Evolutionary conservation across 176 grass and related monocot genomes (phyloP).

Genomic region (Coix lacrymajobi): DNA sequence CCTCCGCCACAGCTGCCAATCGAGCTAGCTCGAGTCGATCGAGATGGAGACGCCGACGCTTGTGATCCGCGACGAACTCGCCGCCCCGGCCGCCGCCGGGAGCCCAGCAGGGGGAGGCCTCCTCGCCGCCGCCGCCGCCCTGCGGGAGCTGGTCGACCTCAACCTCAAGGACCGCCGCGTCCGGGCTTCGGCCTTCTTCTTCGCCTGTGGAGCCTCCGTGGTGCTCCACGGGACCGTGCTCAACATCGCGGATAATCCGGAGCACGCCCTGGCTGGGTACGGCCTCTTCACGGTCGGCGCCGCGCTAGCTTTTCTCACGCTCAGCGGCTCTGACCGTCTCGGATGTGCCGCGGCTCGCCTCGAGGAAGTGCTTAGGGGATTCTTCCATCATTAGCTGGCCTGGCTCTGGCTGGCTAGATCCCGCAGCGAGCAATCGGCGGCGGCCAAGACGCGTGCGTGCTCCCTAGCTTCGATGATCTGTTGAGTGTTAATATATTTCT

Average conservation of each 20-base stretch:
- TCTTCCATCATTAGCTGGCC: not conserved
- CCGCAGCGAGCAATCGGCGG: not conserved
- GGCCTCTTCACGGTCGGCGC: not conserved
- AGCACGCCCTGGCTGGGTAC: not conserved
- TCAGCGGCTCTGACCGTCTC: not conserved
- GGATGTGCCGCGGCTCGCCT: not conserved
- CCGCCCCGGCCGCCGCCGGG: not conserved
- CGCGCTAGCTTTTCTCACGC: not conserved
- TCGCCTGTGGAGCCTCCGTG: not conserved
- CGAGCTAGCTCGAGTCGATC: not conserved
- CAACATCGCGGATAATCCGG: not conserved
- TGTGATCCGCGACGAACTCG: not conserved
- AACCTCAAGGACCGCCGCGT: not conserved
- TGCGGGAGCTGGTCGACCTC: not conserved
- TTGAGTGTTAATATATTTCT: not conserved
- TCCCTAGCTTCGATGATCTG: not conserved
- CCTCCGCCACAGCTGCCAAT: not conserved
- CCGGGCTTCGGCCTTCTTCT: not conserved
- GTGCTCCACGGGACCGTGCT: not conserved
- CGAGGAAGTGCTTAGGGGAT: not conserved
- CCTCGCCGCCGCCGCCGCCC: not conserved
- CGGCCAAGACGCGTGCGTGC: not conserved
- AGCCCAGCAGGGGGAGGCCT: not conserved
- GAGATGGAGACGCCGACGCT: not conserved
- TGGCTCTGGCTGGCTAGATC: not conserved